phyloP scores from a whole-genome alignment of 2,329 filamentous ascomycete genomes.

The Paracoccidioides brasiliensis region DNA sequence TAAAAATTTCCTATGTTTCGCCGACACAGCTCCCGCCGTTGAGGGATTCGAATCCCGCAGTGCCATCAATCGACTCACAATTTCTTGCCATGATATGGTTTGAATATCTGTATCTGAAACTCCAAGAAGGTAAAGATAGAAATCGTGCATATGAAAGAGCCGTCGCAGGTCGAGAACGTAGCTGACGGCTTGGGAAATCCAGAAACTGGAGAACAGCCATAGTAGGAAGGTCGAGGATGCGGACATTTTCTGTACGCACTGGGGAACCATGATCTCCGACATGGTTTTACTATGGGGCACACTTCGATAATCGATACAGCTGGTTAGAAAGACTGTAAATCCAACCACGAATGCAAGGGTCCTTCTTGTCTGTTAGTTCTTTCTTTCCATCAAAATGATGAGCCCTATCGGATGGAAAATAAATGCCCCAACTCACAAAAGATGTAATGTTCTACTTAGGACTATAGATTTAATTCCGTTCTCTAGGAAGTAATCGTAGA shows the following conservation, averaged over 20 bases:
- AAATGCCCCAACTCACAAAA: conserved; percentile 46
- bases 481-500: conserved; percentile 75
- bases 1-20: conserved; percentile 48
- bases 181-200: conserved; percentile 66
- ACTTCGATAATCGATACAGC: conserved; percentile 70
- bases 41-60: conserved; percentile 76
- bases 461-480: conserved; percentile 79
- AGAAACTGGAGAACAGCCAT: conserved; percentile 77
- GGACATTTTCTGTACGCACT: conserved; percentile 65
- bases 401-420: not conserved
- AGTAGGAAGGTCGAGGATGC: conserved; percentile 62
- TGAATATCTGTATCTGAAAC: conserved; percentile 82
- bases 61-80: conserved; percentile 73
- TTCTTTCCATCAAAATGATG: not conserved
- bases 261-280: conserved; percentile 51
- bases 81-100: conserved; percentile 84
- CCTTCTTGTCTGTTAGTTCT: conserved; percentile 28
- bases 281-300: conserved; percentile 52
- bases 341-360: conserved; percentile 72
- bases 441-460: conserved; percentile 55
- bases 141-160: conserved; percentile 66
- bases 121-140: conserved; percentile 68
- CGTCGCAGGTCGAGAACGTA: conserved; percentile 61
- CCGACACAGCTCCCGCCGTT: conserved; percentile 53
- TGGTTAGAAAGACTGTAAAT: conserved; percentile 69